Evolutionary conservation across 768 basidiomycete genomes (phyloP).

Genomic region (Tylopilus rubrobrunneus): DNA sequence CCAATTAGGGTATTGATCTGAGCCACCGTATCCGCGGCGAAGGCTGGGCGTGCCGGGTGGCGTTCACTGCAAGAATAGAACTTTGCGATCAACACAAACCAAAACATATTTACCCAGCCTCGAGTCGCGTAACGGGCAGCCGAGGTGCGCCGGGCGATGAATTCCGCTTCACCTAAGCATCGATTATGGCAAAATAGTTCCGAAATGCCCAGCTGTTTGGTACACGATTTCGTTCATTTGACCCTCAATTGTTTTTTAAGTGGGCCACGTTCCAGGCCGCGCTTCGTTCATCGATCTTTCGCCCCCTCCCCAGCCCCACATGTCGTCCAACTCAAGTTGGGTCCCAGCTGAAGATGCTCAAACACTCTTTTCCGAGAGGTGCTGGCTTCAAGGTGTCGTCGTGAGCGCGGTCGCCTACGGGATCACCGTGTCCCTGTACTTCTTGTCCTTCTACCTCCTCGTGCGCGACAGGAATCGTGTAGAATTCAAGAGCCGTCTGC

Average conservation of each 20-base stretch:
- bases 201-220: too few species aligned
- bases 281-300: background rate
- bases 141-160: background rate
- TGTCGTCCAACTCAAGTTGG: slow-evolving; percentile 19
- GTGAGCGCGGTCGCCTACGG: slow-evolving; percentile 12
- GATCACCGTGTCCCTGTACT: slow-evolving; percentile 1
- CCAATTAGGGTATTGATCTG: background rate
- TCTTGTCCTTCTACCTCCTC: slow-evolving; percentile 11
- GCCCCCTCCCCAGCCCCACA: background rate
- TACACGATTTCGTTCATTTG: background rate
- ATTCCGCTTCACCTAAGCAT: too few species aligned
- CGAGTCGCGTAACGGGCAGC: background rate
- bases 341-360: slow-evolving; percentile 9
- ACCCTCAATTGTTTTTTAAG: background rate
- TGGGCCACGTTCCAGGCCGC: too few species aligned
- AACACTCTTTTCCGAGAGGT: slow-evolving; percentile 17
- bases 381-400: slow-evolving; percentile 17
- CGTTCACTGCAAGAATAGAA: background rate
- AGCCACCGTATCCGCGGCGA: background rate
- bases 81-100: background rate
- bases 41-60: background rate
- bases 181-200: too few species aligned
- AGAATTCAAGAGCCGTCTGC: slow-evolving; percentile 1
- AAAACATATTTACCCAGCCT: background rate
- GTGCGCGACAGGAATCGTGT: background rate